Evolutionary conservation across 768 basidiomycete genomes (phyloP), one percentile per base, ranked within the genome.

Genomic region (Pulveroboletus sp.): DNA sequence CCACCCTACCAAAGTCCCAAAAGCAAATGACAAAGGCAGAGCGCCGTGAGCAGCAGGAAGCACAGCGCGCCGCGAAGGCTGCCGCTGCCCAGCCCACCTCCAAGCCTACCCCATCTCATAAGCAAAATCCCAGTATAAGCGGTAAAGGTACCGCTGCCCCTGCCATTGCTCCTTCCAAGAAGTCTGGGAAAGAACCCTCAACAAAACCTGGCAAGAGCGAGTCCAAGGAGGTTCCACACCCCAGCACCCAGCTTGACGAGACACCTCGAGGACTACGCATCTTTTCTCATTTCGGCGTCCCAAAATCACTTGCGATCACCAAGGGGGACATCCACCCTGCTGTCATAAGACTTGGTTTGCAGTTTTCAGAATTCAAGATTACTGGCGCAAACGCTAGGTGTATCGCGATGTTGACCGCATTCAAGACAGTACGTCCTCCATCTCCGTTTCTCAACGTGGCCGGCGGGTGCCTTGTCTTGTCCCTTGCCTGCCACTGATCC

Each of bases 301-400:
- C 85, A 15, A 89, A 87, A 58, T 64, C 71, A 28, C 65, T 66
- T 15, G 60, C 63, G 57, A 65, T 71, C 36, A 73, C 78, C 47
- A 91, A 93, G 65, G 89, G 89, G 35, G 86, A 91, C 60, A 88
- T 98, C 36, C 96, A 98, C 64, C 96, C 94, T 27, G 82, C 81
- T 17, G 84, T 98, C 58, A 73, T 93, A 50, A 78, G 87, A 46
- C 81, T 97, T 8, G 94, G 90, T 9, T 74, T 97, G 28, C 83
- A 93, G 55, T 95, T 97, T 70, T 82, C 90, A 8, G 84, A 88
- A 58, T 97, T 98, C 72, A 85, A 84, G 67, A 87, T 98, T 56
- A 84, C 86, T 43, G 96, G 96, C 8, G 89, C 93, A 13, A 98
- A 99, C 68, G 95, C 96, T 6, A 77, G 96, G 52, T 94, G 93